A percentile compares a stretch with the other conserved stretches of the same genome.
Conservation (phyloP, 768 basidiomycete genomes). For the Hydnomerulius pinastri region DNA sequence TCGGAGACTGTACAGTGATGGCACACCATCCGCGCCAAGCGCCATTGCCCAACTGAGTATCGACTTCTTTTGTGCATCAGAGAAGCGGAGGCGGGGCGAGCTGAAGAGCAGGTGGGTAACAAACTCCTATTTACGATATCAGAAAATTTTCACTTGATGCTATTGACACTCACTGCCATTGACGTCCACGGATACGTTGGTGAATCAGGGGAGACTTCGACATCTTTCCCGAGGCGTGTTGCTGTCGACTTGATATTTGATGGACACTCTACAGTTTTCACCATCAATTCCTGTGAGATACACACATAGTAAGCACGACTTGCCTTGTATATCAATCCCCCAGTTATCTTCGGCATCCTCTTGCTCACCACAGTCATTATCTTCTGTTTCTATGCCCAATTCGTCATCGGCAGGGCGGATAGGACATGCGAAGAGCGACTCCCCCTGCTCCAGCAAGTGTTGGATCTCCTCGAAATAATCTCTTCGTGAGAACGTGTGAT, state of each 20-base stretch:
- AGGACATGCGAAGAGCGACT: conserved; percentile 2
- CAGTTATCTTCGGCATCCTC: not conserved
- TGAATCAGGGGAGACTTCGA: conserved; percentile 38
- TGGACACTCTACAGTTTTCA: not conserved
- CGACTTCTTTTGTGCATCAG: conserved; percentile 27
- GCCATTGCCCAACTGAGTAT: conserved; percentile 31
- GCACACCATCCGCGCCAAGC: conserved; percentile 30
- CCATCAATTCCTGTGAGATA: not conserved
- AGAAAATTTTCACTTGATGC: no score
- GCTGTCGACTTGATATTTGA: not conserved
- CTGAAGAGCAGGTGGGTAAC: conserved; percentile 33
- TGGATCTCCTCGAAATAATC: conserved; percentile 6
- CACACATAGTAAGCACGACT: not conserved
- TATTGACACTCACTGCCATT: conserved; percentile 5
- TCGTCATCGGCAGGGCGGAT: not conserved
- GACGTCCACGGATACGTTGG: conserved; percentile 8
- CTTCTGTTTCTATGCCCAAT: conserved; percentile 34
- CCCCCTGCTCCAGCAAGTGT: conserved; percentile 1
- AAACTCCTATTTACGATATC: conserved; percentile 28
- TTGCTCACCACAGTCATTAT: conserved; percentile 14
- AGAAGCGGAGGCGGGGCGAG: conserved; percentile 33
- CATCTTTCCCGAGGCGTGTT: not conserved
- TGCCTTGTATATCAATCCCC: not conserved
- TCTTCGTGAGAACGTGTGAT: not conserved
- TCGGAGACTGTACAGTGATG: conserved; percentile 23